Percentiles rank a stretch among this genome's conserved stretches.
Conservation (phyloP, 1,139 yeast genomes). For the Suhomyces guaymorum region DNA sequence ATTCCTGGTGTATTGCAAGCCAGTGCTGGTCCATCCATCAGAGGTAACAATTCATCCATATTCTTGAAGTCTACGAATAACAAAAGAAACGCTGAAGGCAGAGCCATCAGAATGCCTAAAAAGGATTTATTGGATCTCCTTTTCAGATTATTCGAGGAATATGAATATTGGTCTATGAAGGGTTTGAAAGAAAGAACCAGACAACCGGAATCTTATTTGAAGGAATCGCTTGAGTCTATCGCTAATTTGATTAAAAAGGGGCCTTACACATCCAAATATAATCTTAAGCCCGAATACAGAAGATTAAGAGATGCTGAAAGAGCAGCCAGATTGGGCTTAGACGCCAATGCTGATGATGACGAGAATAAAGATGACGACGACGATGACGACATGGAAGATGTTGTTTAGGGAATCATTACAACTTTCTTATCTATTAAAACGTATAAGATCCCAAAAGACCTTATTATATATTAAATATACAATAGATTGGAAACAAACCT, state of each 20-base stretch:
- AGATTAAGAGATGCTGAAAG: slow-evolving; percentile 76
- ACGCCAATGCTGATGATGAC: slow-evolving; percentile 37
- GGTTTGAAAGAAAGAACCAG: slow-evolving; percentile 91
- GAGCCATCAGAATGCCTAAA: slow-evolving; percentile 93
- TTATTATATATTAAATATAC: slow-evolving; percentile 17
- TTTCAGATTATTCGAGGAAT: slow-evolving; percentile 88
- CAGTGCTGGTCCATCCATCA: slow-evolving; percentile 80
- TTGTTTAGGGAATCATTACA: slow-evolving; percentile 23
- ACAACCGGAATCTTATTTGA: slow-evolving; percentile 93
- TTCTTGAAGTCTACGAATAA: slow-evolving; percentile 50
- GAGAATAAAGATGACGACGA: slow-evolving; percentile 52
- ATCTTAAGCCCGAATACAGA: slow-evolving; percentile 86
- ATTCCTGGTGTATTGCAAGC: slow-evolving; percentile 87
- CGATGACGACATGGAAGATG: slow-evolving; percentile 49
- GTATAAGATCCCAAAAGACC: slow-evolving; percentile 13
- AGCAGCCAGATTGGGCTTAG: slow-evolving; percentile 59
- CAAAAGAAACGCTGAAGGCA: slow-evolving; percentile 62
- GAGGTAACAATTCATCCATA: slow-evolving; percentile 61
- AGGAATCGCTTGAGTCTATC: slow-evolving; percentile 86
- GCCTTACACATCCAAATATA: slow-evolving; percentile 90
- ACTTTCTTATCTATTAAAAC: slow-evolving; percentile 9
- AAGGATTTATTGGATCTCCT: slow-evolving; percentile 86
- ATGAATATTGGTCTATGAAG: slow-evolving; percentile 95
- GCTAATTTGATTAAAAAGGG: slow-evolving; percentile 92
- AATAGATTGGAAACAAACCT: slow-evolving; percentile 15